phyloP scores from a whole-genome alignment of 1,284 basidiomycete species.

The Sutorius eximius region DNA sequence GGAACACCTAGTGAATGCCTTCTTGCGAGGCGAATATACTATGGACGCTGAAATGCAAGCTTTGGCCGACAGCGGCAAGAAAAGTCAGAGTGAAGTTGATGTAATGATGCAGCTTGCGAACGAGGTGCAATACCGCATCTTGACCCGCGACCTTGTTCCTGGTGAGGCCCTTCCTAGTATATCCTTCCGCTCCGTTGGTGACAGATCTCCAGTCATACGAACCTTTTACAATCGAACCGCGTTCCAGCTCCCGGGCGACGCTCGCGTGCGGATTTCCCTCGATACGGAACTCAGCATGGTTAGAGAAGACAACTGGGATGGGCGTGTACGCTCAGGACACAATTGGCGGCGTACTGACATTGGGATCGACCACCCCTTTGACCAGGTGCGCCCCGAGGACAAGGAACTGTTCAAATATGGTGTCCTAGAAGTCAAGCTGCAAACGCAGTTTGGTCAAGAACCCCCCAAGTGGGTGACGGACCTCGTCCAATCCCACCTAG shows the following conservation, averaged over 20 bases:
- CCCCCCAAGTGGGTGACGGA: slow-evolving; percentile 97
- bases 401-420: slow-evolving; percentile 94
- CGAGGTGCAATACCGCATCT: slow-evolving; percentile 91
- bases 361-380: slow-evolving; percentile 91
- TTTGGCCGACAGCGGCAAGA: slow-evolving; percentile 89
- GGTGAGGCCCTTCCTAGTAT: slow-evolving; percentile 47
- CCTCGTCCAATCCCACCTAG: slow-evolving; percentile 90
- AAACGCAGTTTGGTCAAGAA: slow-evolving; percentile 95
- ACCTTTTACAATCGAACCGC: slow-evolving; percentile 99
- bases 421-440: slow-evolving; percentile 95
- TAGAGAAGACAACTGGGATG: slow-evolving; percentile 98
- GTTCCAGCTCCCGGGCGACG: slow-evolving; percentile 98
- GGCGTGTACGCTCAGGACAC: slow-evolving; percentile 67
- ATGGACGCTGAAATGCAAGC: slow-evolving; percentile 95
- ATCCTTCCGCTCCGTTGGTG: slow-evolving; percentile 3
- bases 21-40: slow-evolving; percentile 86
- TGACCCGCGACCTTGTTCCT: slow-evolving; percentile 82
- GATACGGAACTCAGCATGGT: slow-evolving; percentile 96
- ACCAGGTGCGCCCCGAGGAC: slow-evolving; percentile 75
- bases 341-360: slow-evolving; percentile 97
- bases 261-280: slow-evolving; percentile 95
- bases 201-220: slow-evolving; percentile 70
- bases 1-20: slow-evolving; percentile 93
- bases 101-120: slow-evolving; percentile 94
- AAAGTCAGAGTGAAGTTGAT: slow-evolving; percentile 91